Conservation (phyloP, 2,329 filamentous ascomycete genomes). For the Pyrenochaeta sp. region DNA sequence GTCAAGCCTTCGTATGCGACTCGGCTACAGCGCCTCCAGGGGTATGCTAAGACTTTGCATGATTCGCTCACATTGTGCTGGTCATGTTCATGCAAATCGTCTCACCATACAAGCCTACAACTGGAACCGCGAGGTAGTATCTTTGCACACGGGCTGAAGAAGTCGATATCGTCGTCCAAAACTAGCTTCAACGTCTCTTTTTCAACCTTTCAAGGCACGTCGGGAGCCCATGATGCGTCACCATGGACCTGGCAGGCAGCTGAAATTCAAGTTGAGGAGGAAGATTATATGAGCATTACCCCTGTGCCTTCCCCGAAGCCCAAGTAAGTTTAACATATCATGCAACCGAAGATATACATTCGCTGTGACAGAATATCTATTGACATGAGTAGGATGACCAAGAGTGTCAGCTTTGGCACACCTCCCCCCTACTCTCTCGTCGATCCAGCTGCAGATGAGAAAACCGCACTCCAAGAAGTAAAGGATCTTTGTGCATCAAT, state of each 20-base stretch:
- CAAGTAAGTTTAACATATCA: slow-evolving; percentile 21
- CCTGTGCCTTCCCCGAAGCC: slow-evolving; percentile 22
- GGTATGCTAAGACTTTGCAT: slow-evolving; percentile 43
- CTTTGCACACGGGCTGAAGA: slow-evolving; percentile 29
- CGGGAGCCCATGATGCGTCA: slow-evolving; percentile 13
- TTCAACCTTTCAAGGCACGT: slow-evolving; percentile 36
- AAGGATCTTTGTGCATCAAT: slow-evolving; percentile 48
- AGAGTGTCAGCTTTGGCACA: slow-evolving; percentile 44
- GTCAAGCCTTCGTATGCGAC: slow-evolving; percentile 44
- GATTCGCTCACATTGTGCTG: slow-evolving; percentile 37
- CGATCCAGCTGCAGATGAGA: slow-evolving; percentile 22
- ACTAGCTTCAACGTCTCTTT: slow-evolving; percentile 46
- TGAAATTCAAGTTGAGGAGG: slow-evolving; percentile 41
- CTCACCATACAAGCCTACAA: slow-evolving; percentile 43
- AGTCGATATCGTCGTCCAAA: slow-evolving; percentile 13
- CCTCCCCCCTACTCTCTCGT: slow-evolving; percentile 40
- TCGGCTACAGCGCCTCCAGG: slow-evolving; percentile 43
- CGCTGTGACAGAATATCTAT: slow-evolving; percentile 1
- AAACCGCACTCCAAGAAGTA: slow-evolving; percentile 34
- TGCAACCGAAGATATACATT: background rate
- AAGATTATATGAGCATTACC: slow-evolving; percentile 21
- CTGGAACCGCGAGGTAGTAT: slow-evolving; percentile 38
- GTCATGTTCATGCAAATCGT: slow-evolving; percentile 44
- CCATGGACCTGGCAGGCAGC: slow-evolving; percentile 44
- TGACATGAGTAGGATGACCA: slow-evolving; percentile 30